Conservation (phyloP, 371 early-diverging fungal species). For the Blakeslea trispora region DNA sequence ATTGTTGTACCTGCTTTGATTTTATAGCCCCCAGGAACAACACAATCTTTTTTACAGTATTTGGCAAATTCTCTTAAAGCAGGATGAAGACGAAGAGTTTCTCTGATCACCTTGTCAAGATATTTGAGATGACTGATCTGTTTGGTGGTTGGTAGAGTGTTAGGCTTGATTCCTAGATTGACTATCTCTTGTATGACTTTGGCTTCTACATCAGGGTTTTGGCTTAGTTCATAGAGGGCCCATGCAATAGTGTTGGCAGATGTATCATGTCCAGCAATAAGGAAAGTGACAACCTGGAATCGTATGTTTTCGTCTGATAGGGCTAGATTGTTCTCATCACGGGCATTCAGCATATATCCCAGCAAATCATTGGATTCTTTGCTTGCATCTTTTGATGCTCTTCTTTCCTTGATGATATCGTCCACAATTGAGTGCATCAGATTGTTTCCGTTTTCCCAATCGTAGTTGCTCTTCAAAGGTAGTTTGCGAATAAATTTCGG, state of each 20-base stretch:
- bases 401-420: slow-evolving; percentile 37
- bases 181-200: slow-evolving; percentile 53
- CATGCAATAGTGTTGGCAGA: slow-evolving; percentile 51
- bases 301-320: slow-evolving; percentile 54
- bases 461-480: slow-evolving; percentile 37
- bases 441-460: slow-evolving; percentile 23
- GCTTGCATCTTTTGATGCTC: slow-evolving; percentile 30
- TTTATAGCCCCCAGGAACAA: slow-evolving; percentile 47
- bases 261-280: slow-evolving; percentile 59
- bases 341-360: slow-evolving; percentile 59
- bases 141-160: slow-evolving; percentile 37
- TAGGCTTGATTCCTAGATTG: slow-evolving; percentile 37
- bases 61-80: slow-evolving; percentile 47
- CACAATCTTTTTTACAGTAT: slow-evolving; percentile 49
- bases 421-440: slow-evolving; percentile 47
- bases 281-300: slow-evolving; percentile 58
- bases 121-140: slow-evolving; percentile 49
- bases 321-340: slow-evolving; percentile 38
- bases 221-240: slow-evolving; percentile 40
- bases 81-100: slow-evolving; percentile 54
- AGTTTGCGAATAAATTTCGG: slow-evolving; percentile 43
- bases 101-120: slow-evolving; percentile 46
- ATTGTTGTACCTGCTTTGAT: slow-evolving; percentile 20
- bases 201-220: slow-evolving; percentile 45
- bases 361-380: slow-evolving; percentile 43